phyloP scores from a whole-genome alignment of 2,329 filamentous ascomycete species.

The Metarhizium sp. region DNA sequence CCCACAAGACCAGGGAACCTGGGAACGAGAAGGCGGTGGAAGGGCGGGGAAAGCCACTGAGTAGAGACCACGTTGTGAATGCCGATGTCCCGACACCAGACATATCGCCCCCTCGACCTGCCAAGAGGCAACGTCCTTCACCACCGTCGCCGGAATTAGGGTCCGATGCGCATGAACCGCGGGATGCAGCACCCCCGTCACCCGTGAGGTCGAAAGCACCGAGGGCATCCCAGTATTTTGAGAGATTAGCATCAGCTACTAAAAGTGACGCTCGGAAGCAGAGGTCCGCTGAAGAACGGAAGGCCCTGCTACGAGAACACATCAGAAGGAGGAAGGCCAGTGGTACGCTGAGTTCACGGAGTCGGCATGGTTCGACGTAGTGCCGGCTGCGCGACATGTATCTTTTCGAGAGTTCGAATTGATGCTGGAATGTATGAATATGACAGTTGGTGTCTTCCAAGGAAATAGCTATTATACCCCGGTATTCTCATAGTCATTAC shows the following conservation, averaged over 20 bases:
- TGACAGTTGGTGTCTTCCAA: not conserved
- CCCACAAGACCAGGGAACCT: not conserved
- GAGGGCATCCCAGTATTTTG: slow-evolving; percentile 14
- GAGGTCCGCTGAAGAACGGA: slow-evolving; percentile 11
- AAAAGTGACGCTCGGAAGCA: slow-evolving; percentile 6
- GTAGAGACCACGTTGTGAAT: slow-evolving; percentile 1
- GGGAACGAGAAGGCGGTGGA: not conserved
- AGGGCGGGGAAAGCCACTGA: not conserved
- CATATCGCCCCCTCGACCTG: not conserved
- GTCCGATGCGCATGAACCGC: slow-evolving; percentile 10
- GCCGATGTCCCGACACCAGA: slow-evolving; percentile 1
- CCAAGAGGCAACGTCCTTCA: not conserved
- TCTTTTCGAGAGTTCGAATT: not conserved
- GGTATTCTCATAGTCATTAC: not conserved
- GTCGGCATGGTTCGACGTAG: not conserved
- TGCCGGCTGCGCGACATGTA: not conserved
- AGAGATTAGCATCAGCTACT: slow-evolving; percentile 9
- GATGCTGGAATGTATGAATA: not conserved
- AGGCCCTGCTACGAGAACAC: slow-evolving; percentile 16
- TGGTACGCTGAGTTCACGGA: slow-evolving; percentile 7
- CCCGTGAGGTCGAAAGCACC: slow-evolving; percentile 8
- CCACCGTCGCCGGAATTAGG: slow-evolving; percentile 11
- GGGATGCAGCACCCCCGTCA: slow-evolving; percentile 10
- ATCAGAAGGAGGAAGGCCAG: slow-evolving; percentile 14
- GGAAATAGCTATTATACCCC: not conserved